Evolutionary conservation across 345 rosid species (phyloP), one percentile per base, ranked within the genome.

Genomic region (Mercurialis annua): DNA sequence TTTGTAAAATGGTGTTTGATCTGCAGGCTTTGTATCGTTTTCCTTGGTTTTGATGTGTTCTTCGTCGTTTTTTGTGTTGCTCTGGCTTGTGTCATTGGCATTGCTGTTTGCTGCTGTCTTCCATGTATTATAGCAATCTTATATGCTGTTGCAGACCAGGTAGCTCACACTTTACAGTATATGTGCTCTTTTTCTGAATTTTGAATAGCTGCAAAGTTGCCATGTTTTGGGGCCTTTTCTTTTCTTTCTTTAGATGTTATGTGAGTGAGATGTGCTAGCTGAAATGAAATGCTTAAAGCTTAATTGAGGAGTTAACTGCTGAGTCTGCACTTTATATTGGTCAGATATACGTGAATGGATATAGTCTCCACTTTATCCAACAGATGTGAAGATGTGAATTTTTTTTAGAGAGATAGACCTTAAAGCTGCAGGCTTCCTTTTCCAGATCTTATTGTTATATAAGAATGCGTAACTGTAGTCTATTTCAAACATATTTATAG

Each of bases 41-140:
- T 90, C 78, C 89, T 93, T 26, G 97, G 96, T 67, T 89, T 93
- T 73, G 96, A 93, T 73, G 99, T 90, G 73, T 93, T 93, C 89
- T 93, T 91, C 76, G 99, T 93, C 33, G 90, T 91, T 53, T 86
- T 91, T 81, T 93, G 96, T 64, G 89, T 93, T 76, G 99, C 99
- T 30, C 76, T 93, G 77, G 99, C 96, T 38, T 93, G 97, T 77
- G 82, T 93, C 70, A 84, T 91, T 62, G 96, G 99, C 44, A 85
- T 94, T 77, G 99, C 99, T 79, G 97, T 93, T 62, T 93, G 99
- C 73, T 93, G 97, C 81, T 94, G 97, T 79, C 91, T 94, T 71
- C 99, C 99, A 20, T 94, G 97, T 69, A 91, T 94, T 78, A 94
- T 94, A 64, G 97, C 96, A 23, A 87, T 94, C 72, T 72, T 91